Percentiles rank a stretch among this genome's conserved stretches.
Conservation (phyloP, 805 yeast genomes). For the Tetrapisispora fleetii region DNA sequence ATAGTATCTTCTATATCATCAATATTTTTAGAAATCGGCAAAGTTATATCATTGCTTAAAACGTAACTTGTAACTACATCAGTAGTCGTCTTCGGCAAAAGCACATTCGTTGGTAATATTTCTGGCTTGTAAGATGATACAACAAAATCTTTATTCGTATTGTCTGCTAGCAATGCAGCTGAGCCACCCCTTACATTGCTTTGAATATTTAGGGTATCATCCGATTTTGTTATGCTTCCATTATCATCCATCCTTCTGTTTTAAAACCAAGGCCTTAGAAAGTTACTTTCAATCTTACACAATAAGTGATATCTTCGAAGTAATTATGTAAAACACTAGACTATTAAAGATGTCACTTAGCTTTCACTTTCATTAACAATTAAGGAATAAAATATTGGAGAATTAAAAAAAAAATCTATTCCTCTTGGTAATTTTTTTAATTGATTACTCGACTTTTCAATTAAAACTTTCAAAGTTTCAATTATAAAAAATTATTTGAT, state of each 20-base stretch:
- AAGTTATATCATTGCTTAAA: constrained; percentile 13
- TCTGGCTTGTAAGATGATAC: constrained; percentile 9
- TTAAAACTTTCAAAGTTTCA: too few relatives aligned
- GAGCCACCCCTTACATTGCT: not conserved
- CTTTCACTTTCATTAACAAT: not conserved
- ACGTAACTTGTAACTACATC: constrained; percentile 25
- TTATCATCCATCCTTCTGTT: not conserved
- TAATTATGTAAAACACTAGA: too few relatives aligned
- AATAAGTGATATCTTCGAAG: too few relatives aligned
- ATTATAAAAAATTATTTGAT: too few relatives aligned
- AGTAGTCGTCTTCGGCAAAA: constrained; percentile 23
- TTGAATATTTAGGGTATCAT: not conserved
- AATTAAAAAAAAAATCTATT: not conserved
- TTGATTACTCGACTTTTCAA: too few relatives aligned
- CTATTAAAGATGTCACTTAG: not conserved
- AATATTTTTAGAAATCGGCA: not conserved
- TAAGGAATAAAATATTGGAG: not conserved
- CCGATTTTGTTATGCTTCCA: not conserved
- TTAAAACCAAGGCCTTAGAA: too few relatives aligned
- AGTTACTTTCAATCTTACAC: too few relatives aligned
- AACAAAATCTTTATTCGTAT: not conserved
- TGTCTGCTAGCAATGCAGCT: not conserved
- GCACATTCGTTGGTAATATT: constrained; percentile 16
- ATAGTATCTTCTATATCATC: not conserved
- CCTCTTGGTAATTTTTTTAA: too few relatives aligned